Evolutionary conservation across 2,329 filamentous ascomycete genomes (phyloP), one percentile per base, ranked within the genome.

Genomic region (Westerdykella sp.): DNA sequence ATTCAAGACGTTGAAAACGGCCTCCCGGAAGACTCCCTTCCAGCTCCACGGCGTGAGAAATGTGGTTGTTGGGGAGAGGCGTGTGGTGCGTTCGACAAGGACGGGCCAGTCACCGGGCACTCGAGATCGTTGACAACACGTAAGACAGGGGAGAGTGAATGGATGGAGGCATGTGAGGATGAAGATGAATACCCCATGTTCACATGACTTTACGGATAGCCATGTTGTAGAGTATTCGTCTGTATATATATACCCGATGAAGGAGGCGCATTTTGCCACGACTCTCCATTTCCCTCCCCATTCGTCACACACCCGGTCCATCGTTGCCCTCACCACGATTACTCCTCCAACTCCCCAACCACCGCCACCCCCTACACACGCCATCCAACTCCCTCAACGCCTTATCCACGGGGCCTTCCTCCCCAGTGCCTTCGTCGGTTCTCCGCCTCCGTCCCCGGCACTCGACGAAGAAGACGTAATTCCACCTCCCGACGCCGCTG

Each of bases 391-490:
- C 76, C 40, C 69, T 70, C 60, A 90, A 65, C 21, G 81, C 84
- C 16, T 67, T 68, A 45, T 78, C 74, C 13, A 89, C 82, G 47
- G 73, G 72, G 3, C 74, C 77, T 41, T 76, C 73, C 2, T 73
- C 72, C 4, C 28, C 41, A 34, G 16, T 37, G 37, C 84, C 63
- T 85, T 79, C 56, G 95, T 89, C 37, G 65, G 56, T 53, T 68
- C 64, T 56, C 52, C 69, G 70, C 62, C 32, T 14, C 32, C 80
- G 76, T 1, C 85, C 84, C 63, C 85, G 79, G 56, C 95, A 89
- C 72, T 97, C 91, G 23, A 96, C 83, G 62, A 97, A 90, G 70
- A 97, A 96, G 31, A 96, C 79, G 69, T 97, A 97, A 63, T 94
- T 83, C 79, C 95, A 97, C 15, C 85, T 80, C 53, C 73, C 70